Percentiles rank a stretch among this genome's conserved stretches.
These are phyloP conservation scores for Alopecurus myosuroides DNA, from an alignment of 176 grass and related monocot species.

Conservation along the genomic window DNA sequence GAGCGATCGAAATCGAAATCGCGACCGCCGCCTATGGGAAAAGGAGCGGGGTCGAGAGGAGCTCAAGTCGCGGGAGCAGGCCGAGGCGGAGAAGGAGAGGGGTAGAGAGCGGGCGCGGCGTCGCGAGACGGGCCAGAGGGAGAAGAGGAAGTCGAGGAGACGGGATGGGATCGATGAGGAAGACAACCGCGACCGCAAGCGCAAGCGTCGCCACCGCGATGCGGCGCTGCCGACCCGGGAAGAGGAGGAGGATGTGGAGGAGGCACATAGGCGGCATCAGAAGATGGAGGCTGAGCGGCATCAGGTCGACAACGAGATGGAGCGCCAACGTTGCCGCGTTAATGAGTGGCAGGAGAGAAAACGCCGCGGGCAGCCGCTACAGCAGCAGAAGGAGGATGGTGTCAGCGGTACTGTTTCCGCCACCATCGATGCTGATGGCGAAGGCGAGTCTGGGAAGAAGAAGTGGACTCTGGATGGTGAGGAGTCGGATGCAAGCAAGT, in stretches of 20 bases:
- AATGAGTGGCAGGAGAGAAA: conserved; percentile 96
- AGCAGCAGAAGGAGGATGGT: conserved; percentile 30
- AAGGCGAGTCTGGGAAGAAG: conserved; percentile 49
- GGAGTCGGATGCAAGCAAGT: conserved; percentile 71
- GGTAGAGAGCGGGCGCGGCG: conserved; percentile 36
- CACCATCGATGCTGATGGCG: conserved; percentile 11
- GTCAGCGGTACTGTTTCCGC: neutral
- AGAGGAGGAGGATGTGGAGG: conserved; percentile 47
- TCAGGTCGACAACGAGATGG: conserved; percentile 87
- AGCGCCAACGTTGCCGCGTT: conserved; percentile 71
- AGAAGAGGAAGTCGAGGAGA: conserved; percentile 41
- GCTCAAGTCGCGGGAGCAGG: conserved; percentile 26
- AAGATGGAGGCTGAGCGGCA: conserved; percentile 76
- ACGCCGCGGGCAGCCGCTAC: conserved; percentile 53
- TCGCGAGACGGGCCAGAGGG: conserved; percentile 47
- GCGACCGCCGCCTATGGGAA: conserved; percentile 16
- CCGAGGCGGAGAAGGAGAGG: conserved; percentile 23
- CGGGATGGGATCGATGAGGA: conserved; percentile 42
- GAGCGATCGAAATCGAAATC: conserved; percentile 31
- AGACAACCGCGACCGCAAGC: conserved; percentile 54
- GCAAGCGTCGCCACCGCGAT: conserved; percentile 45
- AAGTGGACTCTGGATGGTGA: conserved; percentile 96
- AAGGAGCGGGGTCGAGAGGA: conserved; percentile 29
- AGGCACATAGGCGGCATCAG: conserved; percentile 31
- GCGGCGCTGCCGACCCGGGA: conserved; percentile 20